Conservation (phyloP, 306 rosid genomes). For the Prinsepia uniflora region DNA sequence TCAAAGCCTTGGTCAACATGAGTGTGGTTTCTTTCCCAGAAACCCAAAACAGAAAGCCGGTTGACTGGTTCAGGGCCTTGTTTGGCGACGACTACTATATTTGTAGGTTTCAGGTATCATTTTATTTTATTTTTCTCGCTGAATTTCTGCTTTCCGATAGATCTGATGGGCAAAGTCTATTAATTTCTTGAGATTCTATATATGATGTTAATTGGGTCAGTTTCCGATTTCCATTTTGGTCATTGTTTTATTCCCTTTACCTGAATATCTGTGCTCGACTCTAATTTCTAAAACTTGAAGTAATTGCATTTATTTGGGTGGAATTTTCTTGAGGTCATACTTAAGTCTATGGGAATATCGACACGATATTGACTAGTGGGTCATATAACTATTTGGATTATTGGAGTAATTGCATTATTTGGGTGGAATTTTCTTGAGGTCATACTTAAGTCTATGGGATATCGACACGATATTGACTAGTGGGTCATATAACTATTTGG, state of each 20-base stretch:
- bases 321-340: no score
- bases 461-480: no score
- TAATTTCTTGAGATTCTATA: background rate
- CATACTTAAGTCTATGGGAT: no score
- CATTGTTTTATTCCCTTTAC: background rate
- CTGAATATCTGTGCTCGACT: background rate
- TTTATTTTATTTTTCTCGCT: background rate
- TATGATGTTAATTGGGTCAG: background rate
- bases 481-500: no score
- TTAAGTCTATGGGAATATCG: no score
- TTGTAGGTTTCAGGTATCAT: conserved; percentile 13
- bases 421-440: no score
- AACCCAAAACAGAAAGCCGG: conserved; percentile 15
- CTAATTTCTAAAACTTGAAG: background rate
- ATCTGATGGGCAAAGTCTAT: background rate
- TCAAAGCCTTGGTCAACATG: conserved; percentile 65
- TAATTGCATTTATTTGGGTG: no score
- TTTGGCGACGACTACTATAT: conserved; percentile 21
- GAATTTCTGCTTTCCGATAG: background rate
- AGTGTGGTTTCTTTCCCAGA: conserved; percentile 45
- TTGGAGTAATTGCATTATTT: no score
- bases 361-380: no score
- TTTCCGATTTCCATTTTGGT: background rate
- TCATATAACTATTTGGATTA: no score
- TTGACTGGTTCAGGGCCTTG: conserved; percentile 12